Conservation (phyloP, 352 stramenopile species). For the Plasmopara viticola region DNA sequence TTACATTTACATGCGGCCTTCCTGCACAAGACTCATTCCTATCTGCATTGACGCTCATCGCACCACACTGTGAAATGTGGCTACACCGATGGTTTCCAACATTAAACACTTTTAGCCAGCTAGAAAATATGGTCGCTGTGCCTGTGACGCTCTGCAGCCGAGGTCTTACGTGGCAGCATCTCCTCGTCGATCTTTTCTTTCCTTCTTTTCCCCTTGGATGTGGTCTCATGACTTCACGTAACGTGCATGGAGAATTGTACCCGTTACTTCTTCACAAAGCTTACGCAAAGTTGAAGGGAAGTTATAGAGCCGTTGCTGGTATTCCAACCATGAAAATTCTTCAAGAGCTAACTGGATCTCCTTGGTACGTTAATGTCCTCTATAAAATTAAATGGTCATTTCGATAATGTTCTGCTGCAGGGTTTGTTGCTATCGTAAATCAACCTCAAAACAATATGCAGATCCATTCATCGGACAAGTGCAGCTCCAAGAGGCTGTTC, state of each 20-base stretch:
- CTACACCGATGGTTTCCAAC: constrained; percentile 18
- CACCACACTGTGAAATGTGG: constrained; percentile 18
- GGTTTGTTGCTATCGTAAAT: constrained; percentile 13
- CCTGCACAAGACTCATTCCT: constrained; percentile 30
- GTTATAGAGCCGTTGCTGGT: constrained; percentile 21
- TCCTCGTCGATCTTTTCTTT: constrained; percentile 44
- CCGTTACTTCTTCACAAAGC: constrained; percentile 46
- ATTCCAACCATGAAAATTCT: constrained; percentile 32
- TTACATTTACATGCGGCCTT: constrained; percentile 19
- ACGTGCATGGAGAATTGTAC: constrained; percentile 27
- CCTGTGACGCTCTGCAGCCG: constrained; percentile 23
- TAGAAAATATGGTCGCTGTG: constrained; percentile 9
- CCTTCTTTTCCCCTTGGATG: constrained; percentile 31
- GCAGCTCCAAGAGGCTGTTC: constrained; percentile 6
- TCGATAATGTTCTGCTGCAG: constrained; percentile 8
- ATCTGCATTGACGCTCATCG: constrained; percentile 24
- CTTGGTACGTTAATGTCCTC: constrained; percentile 27
- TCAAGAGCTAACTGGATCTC: constrained; percentile 35
- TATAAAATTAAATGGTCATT: not conserved
- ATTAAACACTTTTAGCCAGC: constrained; percentile 3
- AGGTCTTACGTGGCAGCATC: constrained; percentile 24
- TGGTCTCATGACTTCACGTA: constrained; percentile 24
- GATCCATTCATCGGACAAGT: constrained; percentile 2
- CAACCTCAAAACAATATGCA: not conserved
- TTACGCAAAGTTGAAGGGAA: constrained; percentile 46